Evolutionary conservation across 2,329 filamentous ascomycete species (phyloP).

Genomic region (Fusarium begoniae): DNA sequence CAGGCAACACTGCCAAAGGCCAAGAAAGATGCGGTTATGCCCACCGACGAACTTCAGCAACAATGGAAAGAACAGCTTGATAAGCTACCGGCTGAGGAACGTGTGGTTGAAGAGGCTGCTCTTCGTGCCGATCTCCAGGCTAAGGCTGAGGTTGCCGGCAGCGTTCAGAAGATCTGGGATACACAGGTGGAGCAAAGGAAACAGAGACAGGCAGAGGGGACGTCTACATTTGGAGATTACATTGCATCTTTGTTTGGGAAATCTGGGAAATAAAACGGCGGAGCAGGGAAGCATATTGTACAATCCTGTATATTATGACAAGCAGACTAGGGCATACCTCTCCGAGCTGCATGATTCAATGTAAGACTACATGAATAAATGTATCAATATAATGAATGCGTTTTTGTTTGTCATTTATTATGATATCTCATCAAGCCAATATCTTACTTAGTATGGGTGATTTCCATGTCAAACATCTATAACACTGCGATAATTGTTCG

Average conservation of each 20-base stretch:
- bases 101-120: conserved; percentile 70
- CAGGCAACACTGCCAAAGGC: conserved; percentile 61
- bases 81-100: conserved; percentile 66
- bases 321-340: background rate
- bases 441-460: too few species aligned
- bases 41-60: conserved; percentile 59
- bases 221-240: conserved; percentile 45
- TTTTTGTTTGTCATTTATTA: background rate
- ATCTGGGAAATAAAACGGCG: conserved; percentile 38
- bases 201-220: conserved; percentile 49
- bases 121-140: conserved; percentile 69
- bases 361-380: background rate
- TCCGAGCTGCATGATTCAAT: background rate
- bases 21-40: conserved; percentile 37
- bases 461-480: rapidly evolving
- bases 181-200: conserved; percentile 65
- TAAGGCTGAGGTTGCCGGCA: conserved; percentile 69
- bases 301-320: conserved; percentile 29
- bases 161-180: conserved; percentile 54
- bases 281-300: conserved; percentile 14
- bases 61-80: conserved; percentile 64
- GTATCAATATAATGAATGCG: background rate
- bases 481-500: rapidly evolving
- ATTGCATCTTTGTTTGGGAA: conserved; percentile 44
- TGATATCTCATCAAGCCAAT: too few species aligned